A percentile compares a stretch with the other conserved stretches of the same genome.
Conservation (phyloP, 768 basidiomycete genomes). For the Ramaria rubella region DNA sequence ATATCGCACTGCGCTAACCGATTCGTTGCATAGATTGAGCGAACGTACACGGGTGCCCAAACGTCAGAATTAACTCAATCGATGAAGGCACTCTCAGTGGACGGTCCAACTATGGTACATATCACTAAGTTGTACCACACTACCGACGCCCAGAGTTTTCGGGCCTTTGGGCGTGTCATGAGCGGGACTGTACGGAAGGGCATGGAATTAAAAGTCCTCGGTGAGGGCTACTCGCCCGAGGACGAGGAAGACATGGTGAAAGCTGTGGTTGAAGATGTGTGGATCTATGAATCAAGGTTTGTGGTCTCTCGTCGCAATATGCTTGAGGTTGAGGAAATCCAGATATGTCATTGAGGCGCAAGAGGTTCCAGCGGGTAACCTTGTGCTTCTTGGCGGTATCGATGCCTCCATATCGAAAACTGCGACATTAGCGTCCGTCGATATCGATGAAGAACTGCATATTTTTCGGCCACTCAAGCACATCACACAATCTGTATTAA, state of each 20-base stretch:
- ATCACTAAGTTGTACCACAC: slow-evolving; percentile 94
- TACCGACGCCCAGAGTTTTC: slow-evolving; percentile 92
- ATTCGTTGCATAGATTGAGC: slow-evolving; percentile 49
- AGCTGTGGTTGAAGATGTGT: slow-evolving; percentile 75
- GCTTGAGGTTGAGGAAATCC: slow-evolving; percentile 5
- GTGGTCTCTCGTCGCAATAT: slow-evolving; percentile 16
- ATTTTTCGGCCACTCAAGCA: slow-evolving; percentile 97
- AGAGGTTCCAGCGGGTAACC: slow-evolving; percentile 85
- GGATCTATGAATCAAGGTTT: slow-evolving; percentile 88
- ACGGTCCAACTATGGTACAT: slow-evolving; percentile 89
- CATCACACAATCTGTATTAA: slow-evolving; percentile 93
- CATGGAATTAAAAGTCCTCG: slow-evolving; percentile 86
- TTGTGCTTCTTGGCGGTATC: slow-evolving; percentile 87
- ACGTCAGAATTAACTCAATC: slow-evolving; percentile 67
- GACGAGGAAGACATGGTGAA: slow-evolving; percentile 98
- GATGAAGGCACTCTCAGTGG: slow-evolving; percentile 78
- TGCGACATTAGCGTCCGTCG: slow-evolving; percentile 72
- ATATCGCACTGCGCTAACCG: not conserved
- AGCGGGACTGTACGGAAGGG: slow-evolving; percentile 86
- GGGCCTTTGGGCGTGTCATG: slow-evolving; percentile 91
- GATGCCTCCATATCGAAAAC: slow-evolving; percentile 94
- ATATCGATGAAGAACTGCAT: slow-evolving; percentile 79
- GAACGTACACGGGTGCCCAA: slow-evolving; percentile 85
- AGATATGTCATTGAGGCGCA: slow-evolving; percentile 90
- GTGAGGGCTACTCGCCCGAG: slow-evolving; percentile 97